Percentiles rank a stretch among this genome's conserved stretches.
These are phyloP conservation scores for Annona squamosa DNA, from an alignment of 164 flowering plant genomes.

Conservation along the genomic window DNA sequence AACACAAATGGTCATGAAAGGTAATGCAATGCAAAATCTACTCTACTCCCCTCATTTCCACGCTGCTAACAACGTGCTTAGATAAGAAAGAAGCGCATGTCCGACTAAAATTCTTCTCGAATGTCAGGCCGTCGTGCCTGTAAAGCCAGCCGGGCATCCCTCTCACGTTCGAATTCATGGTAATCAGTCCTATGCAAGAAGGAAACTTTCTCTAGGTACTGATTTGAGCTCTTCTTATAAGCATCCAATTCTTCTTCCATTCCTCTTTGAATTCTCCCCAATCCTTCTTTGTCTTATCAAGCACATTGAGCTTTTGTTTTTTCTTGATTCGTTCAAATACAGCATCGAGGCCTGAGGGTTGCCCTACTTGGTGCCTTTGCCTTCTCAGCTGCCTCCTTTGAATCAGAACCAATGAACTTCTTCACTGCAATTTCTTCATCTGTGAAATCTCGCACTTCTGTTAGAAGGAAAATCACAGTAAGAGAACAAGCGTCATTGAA, in stretches of 20 bases:
- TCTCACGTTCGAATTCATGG: slow-evolving; percentile 84
- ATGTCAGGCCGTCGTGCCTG: slow-evolving; percentile 62
- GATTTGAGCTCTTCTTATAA: slow-evolving; percentile 93
- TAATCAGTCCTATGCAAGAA: slow-evolving; percentile 84
- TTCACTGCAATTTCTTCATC: slow-evolving; percentile 73
- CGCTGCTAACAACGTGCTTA: neutral
- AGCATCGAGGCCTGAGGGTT: slow-evolving; percentile 75
- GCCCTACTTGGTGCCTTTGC: slow-evolving; percentile 34
- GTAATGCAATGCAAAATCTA: neutral
- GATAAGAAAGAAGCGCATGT: neutral
- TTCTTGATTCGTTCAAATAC: slow-evolving; percentile 91
- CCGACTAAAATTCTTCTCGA: slow-evolving; percentile 41
- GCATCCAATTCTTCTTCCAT: slow-evolving; percentile 89
- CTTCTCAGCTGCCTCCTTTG: slow-evolving; percentile 74
- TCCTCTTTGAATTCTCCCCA: slow-evolving; percentile 97
- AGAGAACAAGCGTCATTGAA: too few species aligned
- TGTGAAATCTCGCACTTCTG: slow-evolving; percentile 86
- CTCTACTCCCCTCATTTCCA: neutral
- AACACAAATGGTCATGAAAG: neutral
- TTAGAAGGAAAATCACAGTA: slow-evolving; percentile 2
- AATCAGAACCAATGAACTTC: slow-evolving; percentile 68
- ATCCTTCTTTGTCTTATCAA: slow-evolving; percentile 75
- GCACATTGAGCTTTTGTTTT: slow-evolving; percentile 86
- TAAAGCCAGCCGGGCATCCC: slow-evolving; percentile 73
- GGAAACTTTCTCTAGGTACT: slow-evolving; percentile 70